These are phyloP conservation scores for Paxillus rubicundulus DNA, from an alignment of 768 basidiomycete genomes.

Conservation along the genomic window DNA sequence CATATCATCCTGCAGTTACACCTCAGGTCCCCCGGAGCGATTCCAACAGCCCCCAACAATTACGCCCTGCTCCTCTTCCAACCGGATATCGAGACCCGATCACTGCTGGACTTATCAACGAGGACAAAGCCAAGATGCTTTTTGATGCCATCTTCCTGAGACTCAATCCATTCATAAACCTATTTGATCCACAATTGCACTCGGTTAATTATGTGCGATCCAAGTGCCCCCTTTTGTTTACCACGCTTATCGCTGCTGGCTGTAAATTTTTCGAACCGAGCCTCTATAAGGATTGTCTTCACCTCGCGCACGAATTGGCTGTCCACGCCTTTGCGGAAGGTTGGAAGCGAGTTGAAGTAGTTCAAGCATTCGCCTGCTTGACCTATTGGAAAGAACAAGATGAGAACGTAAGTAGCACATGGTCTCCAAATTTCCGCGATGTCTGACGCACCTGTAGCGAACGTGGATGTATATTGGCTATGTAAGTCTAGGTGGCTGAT, in stretches of 20 bases:
- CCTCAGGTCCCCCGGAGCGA: conserved; percentile 33
- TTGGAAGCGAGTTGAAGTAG: conserved; percentile 83
- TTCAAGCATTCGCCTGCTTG: conserved; percentile 85
- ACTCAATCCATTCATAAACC: conserved; percentile 84
- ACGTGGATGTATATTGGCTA: conserved; percentile 90
- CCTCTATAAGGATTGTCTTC: conserved; percentile 64
- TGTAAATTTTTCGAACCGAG: conserved; percentile 80
- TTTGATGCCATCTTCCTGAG: conserved; percentile 81
- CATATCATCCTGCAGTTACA: conserved; percentile 25
- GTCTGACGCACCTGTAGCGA: conserved; percentile 43
- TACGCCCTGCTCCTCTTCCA: conserved; percentile 36
- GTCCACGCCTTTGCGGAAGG: conserved; percentile 73
- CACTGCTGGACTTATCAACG: conserved; percentile 64
- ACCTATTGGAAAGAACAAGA: conserved; percentile 90
- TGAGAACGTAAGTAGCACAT: conserved; percentile 57
- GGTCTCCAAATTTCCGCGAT: not conserved
- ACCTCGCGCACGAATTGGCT: conserved; percentile 71
- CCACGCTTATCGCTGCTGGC: conserved; percentile 78
- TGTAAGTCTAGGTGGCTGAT: conserved; percentile 40
- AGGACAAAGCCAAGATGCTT: conserved; percentile 65
- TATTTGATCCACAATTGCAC: conserved; percentile 87
- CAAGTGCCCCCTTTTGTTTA: conserved; percentile 81
- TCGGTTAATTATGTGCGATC: conserved; percentile 75
- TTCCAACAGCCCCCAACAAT: conserved; percentile 35
- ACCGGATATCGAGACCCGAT: conserved; percentile 62